A percentile compares a stretch with the other conserved stretches of the same genome.
Conservation (phyloP, 148 eudicot species). For the Vaccinium corymbosum region DNA sequence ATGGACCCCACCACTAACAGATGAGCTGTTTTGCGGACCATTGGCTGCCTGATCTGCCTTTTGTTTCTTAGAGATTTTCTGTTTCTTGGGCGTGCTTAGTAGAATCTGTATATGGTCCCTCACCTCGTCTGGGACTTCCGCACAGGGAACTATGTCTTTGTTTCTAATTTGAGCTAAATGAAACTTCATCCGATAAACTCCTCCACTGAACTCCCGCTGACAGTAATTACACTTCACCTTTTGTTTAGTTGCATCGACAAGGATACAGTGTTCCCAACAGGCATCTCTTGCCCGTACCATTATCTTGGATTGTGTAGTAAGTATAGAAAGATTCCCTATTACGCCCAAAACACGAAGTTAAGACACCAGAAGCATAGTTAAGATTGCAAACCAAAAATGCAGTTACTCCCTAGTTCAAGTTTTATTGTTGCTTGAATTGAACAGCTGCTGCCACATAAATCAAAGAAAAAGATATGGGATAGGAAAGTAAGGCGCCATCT, state of each 20-base stretch:
- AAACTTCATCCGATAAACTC: constrained; percentile 44
- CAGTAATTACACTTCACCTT: constrained; percentile 44
- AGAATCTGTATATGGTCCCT: constrained; percentile 34
- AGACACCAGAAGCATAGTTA: neutral
- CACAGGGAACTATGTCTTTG: constrained; percentile 42
- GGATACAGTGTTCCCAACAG: constrained; percentile 45
- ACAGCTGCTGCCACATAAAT: neutral
- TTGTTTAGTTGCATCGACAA: constrained; percentile 41
- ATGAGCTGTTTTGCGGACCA: constrained; percentile 33
- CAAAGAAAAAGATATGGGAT: neutral
- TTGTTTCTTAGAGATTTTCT: constrained; percentile 27
- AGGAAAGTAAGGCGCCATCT: neutral
- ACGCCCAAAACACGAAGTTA: neutral
- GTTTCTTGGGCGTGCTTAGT: constrained; percentile 34
- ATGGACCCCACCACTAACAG: constrained; percentile 32
- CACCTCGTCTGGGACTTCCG: constrained; percentile 36
- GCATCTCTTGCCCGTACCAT: constrained; percentile 45
- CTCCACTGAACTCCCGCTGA: constrained; percentile 42
- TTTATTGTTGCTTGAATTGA: neutral
- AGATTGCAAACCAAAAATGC: neutral
- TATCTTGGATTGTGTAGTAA: constrained; percentile 9
- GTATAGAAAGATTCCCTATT: constrained; percentile 3
- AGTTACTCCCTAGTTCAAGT: neutral
- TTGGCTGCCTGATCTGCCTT: constrained; percentile 28
- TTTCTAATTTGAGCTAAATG: constrained; percentile 46